Evolutionary conservation across 345 rosid species (phyloP).

Genomic region (Heritiera littoralis): DNA sequence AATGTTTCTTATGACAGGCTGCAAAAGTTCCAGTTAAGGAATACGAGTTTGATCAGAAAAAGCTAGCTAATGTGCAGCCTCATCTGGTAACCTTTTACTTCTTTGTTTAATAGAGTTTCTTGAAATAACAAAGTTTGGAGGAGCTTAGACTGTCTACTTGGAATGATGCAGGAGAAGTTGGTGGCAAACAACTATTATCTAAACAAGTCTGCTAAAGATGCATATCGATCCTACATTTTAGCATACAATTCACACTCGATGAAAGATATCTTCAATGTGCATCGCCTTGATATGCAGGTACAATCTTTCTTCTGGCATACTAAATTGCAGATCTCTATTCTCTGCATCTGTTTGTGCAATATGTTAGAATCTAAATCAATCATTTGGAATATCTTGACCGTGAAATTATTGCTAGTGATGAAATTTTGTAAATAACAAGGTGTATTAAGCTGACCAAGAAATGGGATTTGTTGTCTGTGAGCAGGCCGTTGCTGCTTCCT

Average conservation of each 20-base stretch:
- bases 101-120: background rate
- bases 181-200: conserved; percentile 67
- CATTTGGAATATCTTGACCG: background rate
- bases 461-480: conserved; percentile 10
- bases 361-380: background rate
- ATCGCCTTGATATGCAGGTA: conserved; percentile 93
- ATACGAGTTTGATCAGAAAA: conserved; percentile 81
- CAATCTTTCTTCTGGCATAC: background rate
- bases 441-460: background rate
- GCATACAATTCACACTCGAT: conserved; percentile 96
- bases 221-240: conserved; percentile 82
- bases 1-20: conserved; percentile 44
- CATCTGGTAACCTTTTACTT: conserved; percentile 58
- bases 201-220: conserved; percentile 94
- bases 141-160: conserved; percentile 18
- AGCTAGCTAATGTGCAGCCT: conserved; percentile 78
- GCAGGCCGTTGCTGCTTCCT: conserved; percentile 90
- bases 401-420: background rate
- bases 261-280: conserved; percentile 93
- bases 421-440: background rate
- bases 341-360: background rate
- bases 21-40: conserved; percentile 94
- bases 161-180: conserved; percentile 70
- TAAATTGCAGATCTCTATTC: background rate
- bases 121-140: background rate